Conservation (phyloP, 352 stramenopile species). For the Phytopythium delawarense region DNA sequence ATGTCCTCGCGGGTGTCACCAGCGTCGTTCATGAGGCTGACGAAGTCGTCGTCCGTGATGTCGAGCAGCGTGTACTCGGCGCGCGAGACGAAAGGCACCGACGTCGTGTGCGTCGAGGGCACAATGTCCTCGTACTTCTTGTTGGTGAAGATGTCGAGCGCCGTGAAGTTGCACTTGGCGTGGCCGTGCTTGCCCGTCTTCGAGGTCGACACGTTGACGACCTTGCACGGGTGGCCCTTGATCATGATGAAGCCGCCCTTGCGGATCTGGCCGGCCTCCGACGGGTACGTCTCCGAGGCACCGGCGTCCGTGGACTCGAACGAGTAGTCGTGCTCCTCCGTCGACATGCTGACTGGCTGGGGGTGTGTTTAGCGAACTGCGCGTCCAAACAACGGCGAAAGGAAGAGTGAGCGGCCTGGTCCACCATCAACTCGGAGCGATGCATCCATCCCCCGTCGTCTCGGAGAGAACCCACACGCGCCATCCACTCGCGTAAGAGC, state of each 20-base stretch:
- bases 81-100: constrained; percentile 96
- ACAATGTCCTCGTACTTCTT: constrained; percentile 99
- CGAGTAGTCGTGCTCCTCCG: constrained; percentile 68
- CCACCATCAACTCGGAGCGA: background rate
- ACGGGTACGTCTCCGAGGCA: constrained; percentile 97
- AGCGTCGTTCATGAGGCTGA: constrained; percentile 97
- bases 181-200: constrained; percentile 99
- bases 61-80: constrained; percentile 98
- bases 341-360: constrained; percentile 24
- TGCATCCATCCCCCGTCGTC: background rate
- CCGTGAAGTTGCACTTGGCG: constrained; percentile 99
- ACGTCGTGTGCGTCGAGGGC: constrained; percentile 98
- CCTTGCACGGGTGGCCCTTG: constrained; percentile 99
- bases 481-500: background rate
- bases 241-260: constrained; percentile 99
- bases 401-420: background rate
- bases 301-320: constrained; percentile 96
- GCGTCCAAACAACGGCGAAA: constrained; percentile 4
- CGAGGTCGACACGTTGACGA: constrained; percentile 97
- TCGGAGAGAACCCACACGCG: background rate
- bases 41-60: constrained; percentile 97
- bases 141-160: constrained; percentile 99
- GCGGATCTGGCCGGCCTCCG: constrained; percentile 98
- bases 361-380: background rate
- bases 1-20: constrained; percentile 98